A percentile compares a stretch with the other conserved stretches of the same genome.
Conservation (phyloP, 352 stramenopile species). For the Albugo laibachii region DNA sequence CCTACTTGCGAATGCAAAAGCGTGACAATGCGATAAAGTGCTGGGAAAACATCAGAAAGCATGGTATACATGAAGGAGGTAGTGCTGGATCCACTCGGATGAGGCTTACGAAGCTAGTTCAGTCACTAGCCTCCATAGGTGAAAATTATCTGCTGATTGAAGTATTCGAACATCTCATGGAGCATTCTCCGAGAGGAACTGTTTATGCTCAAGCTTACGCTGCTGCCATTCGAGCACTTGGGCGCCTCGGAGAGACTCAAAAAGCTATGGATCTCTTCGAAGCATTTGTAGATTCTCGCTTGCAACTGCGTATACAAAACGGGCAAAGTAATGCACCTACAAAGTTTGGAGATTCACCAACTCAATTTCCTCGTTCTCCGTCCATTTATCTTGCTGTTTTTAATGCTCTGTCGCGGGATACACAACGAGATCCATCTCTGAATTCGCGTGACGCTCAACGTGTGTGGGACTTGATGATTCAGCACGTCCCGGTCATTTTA, state of each 20-base stretch:
- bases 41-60: constrained; percentile 42
- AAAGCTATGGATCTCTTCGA: constrained; percentile 48
- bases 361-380: constrained; percentile 17
- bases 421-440: constrained; percentile 27
- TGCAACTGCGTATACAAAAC: background rate
- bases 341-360: background rate
- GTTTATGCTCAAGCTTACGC: constrained; percentile 39
- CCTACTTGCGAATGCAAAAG: constrained; percentile 53
- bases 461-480: constrained; percentile 53
- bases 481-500: constrained; percentile 37
- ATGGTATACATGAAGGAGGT: constrained; percentile 18
- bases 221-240: constrained; percentile 44
- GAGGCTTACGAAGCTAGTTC: constrained; percentile 20
- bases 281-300: constrained; percentile 28
- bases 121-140: constrained; percentile 21
- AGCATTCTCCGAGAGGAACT: constrained; percentile 16
- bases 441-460: constrained; percentile 53
- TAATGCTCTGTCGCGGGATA: constrained; percentile 62
- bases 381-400: constrained; percentile 59
- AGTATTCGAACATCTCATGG: constrained; percentile 43
- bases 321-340: background rate
- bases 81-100: constrained; percentile 32
- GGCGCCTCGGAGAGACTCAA: constrained; percentile 41
- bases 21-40: constrained; percentile 33
- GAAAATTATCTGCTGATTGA: constrained; percentile 33